phyloP scores from a whole-genome alignment of 2,329 filamentous ascomycete species.

The Fusarium incarnatum region DNA sequence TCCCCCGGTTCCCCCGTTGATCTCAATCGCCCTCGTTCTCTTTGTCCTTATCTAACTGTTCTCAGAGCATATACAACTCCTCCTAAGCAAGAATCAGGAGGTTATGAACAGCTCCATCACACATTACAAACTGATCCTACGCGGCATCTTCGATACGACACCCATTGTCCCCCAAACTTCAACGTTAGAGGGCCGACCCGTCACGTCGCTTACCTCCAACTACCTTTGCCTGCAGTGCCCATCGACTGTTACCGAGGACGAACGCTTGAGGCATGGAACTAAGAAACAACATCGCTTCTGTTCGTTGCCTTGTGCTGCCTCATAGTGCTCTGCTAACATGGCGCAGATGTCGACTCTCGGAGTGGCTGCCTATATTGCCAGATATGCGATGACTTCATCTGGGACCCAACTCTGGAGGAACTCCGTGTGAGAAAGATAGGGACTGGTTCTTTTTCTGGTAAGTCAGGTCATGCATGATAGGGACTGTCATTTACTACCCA shows the following conservation, averaged over 20 bases:
- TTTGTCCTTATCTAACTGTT: slow-evolving; percentile 45
- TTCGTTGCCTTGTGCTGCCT: slow-evolving; percentile 54
- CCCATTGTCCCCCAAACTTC: slow-evolving; percentile 74
- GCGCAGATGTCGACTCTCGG: slow-evolving; percentile 79
- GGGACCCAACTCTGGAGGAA: slow-evolving; percentile 83
- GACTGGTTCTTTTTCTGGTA: slow-evolving; percentile 73
- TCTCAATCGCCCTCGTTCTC: not conserved
- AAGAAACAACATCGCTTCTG: slow-evolving; percentile 80
- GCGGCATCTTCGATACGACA: slow-evolving; percentile 75
- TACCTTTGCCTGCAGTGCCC: slow-evolving; percentile 81
- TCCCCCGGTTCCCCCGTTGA: slow-evolving; percentile 10
- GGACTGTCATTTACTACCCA: not conserved
- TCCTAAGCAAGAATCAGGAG: slow-evolving; percentile 71
- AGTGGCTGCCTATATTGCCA: slow-evolving; percentile 82
- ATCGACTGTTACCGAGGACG: slow-evolving; percentile 73
- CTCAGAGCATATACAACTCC: slow-evolving; percentile 77
- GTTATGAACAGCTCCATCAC: slow-evolving; percentile 75
- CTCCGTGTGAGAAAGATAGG: slow-evolving; percentile 77
- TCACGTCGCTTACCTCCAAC: slow-evolving; percentile 74
- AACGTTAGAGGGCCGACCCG: slow-evolving; percentile 65
- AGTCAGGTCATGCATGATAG: slow-evolving; percentile 38
- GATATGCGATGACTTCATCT: slow-evolving; percentile 84
- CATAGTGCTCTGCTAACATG: slow-evolving; percentile 43
- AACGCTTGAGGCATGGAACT: slow-evolving; percentile 73
- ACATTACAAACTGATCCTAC: slow-evolving; percentile 78